Conservation (phyloP, 1,284 basidiomycete species). For the Ceratobasidium sp. region DNA sequence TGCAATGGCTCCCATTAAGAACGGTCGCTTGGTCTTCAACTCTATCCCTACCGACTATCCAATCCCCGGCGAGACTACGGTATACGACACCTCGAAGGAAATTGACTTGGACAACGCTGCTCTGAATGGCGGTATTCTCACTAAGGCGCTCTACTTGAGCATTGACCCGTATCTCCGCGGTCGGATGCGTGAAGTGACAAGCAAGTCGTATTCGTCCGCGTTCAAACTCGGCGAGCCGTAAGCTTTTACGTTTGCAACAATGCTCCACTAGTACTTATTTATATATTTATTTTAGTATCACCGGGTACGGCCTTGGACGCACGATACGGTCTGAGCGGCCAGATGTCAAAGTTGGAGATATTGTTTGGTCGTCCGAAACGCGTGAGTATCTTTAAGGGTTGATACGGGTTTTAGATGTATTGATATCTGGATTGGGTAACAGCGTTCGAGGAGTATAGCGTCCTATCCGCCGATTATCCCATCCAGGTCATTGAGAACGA, state of each 20-base stretch:
- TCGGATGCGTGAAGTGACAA: constrained; percentile 56
- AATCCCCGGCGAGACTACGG: constrained; percentile 63
- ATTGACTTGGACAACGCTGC: constrained; percentile 67
- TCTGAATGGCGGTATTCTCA: constrained; percentile 66
- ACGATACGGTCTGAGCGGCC: constrained; percentile 54
- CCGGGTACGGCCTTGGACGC: constrained; percentile 49
- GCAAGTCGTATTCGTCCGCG: constrained; percentile 49
- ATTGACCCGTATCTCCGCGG: constrained; percentile 67
- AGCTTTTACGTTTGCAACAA: neutral
- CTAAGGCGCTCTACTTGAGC: constrained; percentile 64
- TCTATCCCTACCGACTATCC: constrained; percentile 61
- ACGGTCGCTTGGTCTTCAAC: constrained; percentile 52
- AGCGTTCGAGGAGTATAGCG: constrained; percentile 38
- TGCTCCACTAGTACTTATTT: too few relatives aligned
- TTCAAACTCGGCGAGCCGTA: constrained; percentile 61
- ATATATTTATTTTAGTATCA: constrained; percentile 52
- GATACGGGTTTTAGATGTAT: constrained; percentile 54
- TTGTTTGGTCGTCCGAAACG: constrained; percentile 58
- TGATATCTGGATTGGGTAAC: neutral
- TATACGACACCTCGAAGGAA: constrained; percentile 62
- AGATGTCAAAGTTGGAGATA: constrained; percentile 61
- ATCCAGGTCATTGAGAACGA: constrained; percentile 56
- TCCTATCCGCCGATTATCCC: constrained; percentile 49
- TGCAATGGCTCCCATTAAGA: constrained; percentile 50
- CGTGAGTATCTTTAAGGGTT: constrained; percentile 49